Evolutionary conservation across 2,329 filamentous ascomycete species (phyloP), one percentile per base, ranked within the genome.

Genomic region (Helminthosporium solani): DNA sequence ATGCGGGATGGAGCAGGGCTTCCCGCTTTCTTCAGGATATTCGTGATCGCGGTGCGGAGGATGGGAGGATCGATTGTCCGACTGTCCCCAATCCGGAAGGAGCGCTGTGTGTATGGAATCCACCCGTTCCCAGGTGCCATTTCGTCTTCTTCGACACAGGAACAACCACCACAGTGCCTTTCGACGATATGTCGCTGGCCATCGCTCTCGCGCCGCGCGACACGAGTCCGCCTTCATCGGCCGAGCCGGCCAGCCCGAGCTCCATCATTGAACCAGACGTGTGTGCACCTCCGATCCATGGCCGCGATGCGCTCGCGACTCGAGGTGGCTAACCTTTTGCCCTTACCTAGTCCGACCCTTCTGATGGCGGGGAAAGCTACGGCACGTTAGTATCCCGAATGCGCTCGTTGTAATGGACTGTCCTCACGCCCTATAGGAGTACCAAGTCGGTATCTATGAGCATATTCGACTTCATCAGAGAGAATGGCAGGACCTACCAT

Each of bases 401-500:
- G 3, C n/a, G 15, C n/a, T 7, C 12, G 6, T 31, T 40, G 7
- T 40, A 46, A 44, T 40, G 21, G 38, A n/a, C 42, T 45, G 30
- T 33, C 46, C 59, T 65, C 34, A 65, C 56, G 15, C 37, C 33
- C 7, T 11, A 28, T 55, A 70, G 68, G 40, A 68, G 67, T 48
- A 68, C 68, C 7, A 61, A 67, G 44, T 72, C 68, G 28, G 62
- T 71, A 50, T 70, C 66, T 33, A 60, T 65, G 46, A 70, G 67
- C 54, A 70, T 72, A 30, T 67, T 61, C 52, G 64, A 71, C 52
- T 69, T 64, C 43, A 57, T 71, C 31, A 64, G 61, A 47, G 66
- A 70, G 48, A 70, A 72, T 60, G 70, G 70, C 46, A 58, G 70
- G 46, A 71, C 68, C 20, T 73, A 73, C 51, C 69, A 72, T 42